Conservation (phyloP, 306 rosid species). For the Vachellia collinsii region DNA sequence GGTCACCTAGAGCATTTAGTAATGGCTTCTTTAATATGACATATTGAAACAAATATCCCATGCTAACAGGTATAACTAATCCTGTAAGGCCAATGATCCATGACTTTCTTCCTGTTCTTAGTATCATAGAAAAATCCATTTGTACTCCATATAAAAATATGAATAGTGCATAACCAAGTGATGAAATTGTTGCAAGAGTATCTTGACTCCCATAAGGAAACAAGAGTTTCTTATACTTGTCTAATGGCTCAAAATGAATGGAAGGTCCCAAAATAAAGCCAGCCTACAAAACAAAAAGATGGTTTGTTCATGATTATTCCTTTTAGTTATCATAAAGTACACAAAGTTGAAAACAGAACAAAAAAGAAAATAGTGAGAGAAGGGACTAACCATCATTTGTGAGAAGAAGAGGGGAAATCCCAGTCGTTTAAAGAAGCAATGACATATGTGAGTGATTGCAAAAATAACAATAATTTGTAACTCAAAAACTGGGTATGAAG, state of each 20-base stretch:
- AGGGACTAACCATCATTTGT: slow-evolving; percentile 54
- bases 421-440: slow-evolving; percentile 47
- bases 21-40: background rate
- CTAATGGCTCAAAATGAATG: background rate
- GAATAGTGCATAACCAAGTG: slow-evolving; percentile 43
- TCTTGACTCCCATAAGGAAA: slow-evolving; percentile 52
- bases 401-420: slow-evolving; percentile 52
- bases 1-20: background rate
- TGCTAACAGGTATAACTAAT: background rate
- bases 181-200: slow-evolving; percentile 41
- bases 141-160: slow-evolving; percentile 56
- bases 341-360: too few relatives aligned
- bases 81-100: slow-evolving; percentile 39
- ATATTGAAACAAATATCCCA: background rate
- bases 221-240: background rate
- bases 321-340: too few relatives aligned
- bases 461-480: slow-evolving; percentile 54
- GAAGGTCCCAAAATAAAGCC: slow-evolving; percentile 48
- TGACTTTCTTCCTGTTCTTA: slow-evolving; percentile 51
- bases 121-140: slow-evolving; percentile 57
- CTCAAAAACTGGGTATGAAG: slow-evolving; percentile 49
- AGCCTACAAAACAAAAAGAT: slow-evolving; percentile 39
- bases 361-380: background rate
- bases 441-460: slow-evolving; percentile 29
- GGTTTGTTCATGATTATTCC: background rate